Percentiles rank a stretch among this genome's conserved stretches.
These are phyloP conservation scores for Paralagenidium karlingii DNA, from an alignment of 352 stramenopile genomes.

Conservation along the genomic window DNA sequence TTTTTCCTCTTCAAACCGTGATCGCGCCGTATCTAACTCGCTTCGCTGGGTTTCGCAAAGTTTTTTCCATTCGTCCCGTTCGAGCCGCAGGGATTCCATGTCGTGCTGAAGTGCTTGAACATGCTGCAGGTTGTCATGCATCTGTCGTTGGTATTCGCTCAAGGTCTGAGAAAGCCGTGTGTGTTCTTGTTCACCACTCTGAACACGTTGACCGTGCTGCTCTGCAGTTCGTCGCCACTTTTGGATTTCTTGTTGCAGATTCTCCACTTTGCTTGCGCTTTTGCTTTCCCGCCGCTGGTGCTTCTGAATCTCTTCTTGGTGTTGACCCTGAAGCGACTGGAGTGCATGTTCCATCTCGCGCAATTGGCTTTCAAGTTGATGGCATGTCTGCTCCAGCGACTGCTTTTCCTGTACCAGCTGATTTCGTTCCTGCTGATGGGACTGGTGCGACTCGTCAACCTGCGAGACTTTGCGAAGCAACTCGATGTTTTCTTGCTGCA, in stretches of 20 bases:
- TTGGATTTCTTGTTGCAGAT: background rate
- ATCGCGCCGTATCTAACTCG: background rate
- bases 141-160: too few species aligned
- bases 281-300: background rate
- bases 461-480: too few species aligned
- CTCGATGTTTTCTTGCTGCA: too few species aligned
- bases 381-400: too few species aligned
- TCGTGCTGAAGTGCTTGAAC: slow-evolving; percentile 1
- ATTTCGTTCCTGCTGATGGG: background rate
- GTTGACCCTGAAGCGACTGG: background rate
- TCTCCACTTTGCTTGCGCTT: background rate
- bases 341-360: too few species aligned
- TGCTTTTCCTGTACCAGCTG: background rate
- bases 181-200: background rate
- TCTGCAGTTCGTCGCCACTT: background rate
- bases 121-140: slow-evolving; percentile 15
- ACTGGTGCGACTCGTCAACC: background rate
- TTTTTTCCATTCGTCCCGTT: background rate
- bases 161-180: background rate
- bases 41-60: background rate
- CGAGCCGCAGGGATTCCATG: background rate
- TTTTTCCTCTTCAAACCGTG: background rate
- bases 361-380: too few species aligned
- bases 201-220: background rate
- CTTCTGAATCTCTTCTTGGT: background rate